Evolutionary conservation across 163 green algal species (phyloP), one percentile per base, ranked within the genome.

Genomic region (Scenedesmus sp.): DNA sequence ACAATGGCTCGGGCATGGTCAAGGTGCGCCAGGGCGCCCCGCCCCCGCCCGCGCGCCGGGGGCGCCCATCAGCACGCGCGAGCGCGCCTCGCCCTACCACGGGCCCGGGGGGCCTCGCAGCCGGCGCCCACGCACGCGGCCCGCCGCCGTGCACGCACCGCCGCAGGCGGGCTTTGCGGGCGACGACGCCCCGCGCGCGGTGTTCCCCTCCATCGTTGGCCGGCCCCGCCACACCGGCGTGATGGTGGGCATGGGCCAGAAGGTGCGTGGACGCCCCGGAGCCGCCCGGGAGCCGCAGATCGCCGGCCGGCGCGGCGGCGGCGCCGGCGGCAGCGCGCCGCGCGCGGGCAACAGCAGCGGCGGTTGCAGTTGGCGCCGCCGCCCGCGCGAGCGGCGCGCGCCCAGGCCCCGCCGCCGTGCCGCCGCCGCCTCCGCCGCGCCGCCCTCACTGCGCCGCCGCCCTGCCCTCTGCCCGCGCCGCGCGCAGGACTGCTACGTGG

Each of bases 231-330:
- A 91, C 75, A 89, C 79, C 22, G 90, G 90, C 58, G 91, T 94
- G 51, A 95, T 95, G 93, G 93, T 97, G 33, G 93, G 93, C 67
- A 97, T 97, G 93, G 93, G 93, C 45, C 93, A 98, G 84, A 97
- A 98, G 92, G 93, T 91, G 73, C 6, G 39, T 47, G 39, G 39
- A 6, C 39, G 7, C 7, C 7, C 6, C 39, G 39, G 7, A 47
- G 39, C 39, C 6, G 39, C 39, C 6, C 7, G 39, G 7, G 39
- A 15, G 39, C 7, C 7, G 7, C 39, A 47, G 39, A 47, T n/a
- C n/a, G n/a, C n/a, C n/a, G n/a, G 39, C 39, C 6, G 39, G 39
- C 39, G 10, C 7, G 39, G 7, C 39, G 39, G 39, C 39, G 39
- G 39, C 39, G 39, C 39, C 39, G 7, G 39, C 31, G 45, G 58